Evolutionary conservation across 2,329 filamentous ascomycete genomes (phyloP).

Genomic region (Ceratocystis lukuohia): DNA sequence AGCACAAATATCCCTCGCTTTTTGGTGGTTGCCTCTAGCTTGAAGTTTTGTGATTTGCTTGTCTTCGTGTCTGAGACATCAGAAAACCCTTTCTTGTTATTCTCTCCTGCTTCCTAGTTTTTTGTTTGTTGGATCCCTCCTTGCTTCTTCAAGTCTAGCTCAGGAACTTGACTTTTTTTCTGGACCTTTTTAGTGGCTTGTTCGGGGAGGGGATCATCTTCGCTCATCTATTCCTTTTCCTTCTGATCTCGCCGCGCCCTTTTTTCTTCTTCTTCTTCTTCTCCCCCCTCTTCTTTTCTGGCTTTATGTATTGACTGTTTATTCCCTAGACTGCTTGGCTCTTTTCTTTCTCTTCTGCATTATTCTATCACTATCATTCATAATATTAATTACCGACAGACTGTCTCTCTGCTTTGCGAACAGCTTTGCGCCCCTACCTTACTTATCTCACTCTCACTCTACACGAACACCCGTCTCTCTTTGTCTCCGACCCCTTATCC

Average conservation of each 20-base stretch:
- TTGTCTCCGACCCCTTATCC: not conserved
- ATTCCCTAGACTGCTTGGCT: not conserved
- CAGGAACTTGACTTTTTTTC: slow-evolving; percentile 3
- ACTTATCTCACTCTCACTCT: not conserved
- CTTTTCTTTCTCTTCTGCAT: slow-evolving; percentile 1
- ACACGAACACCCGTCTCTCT: not conserved
- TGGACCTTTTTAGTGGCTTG: slow-evolving; percentile 2
- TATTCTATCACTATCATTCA: not conserved
- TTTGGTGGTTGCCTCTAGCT: not conserved
- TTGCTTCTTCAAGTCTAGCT: slow-evolving; percentile 5
- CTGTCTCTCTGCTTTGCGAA: not conserved
- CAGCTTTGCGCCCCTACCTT: not conserved
- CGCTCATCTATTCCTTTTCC: slow-evolving; percentile 7
- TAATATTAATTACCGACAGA: not conserved
- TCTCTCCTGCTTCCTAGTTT: not conserved
- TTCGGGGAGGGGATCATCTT: not conserved
- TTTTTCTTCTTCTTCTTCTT: not conserved
- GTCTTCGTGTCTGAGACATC: not conserved
- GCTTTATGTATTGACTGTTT: not conserved
- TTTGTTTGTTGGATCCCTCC: not conserved
- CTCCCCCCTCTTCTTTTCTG: not conserved
- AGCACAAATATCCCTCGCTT: not conserved
- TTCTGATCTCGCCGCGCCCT: not conserved
- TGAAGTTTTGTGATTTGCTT: not conserved
- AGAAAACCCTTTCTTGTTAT: not conserved